These are phyloP conservation scores for Nakaseomyces sp. DNA, from an alignment of 1,139 yeast species.

Conservation along the genomic window DNA sequence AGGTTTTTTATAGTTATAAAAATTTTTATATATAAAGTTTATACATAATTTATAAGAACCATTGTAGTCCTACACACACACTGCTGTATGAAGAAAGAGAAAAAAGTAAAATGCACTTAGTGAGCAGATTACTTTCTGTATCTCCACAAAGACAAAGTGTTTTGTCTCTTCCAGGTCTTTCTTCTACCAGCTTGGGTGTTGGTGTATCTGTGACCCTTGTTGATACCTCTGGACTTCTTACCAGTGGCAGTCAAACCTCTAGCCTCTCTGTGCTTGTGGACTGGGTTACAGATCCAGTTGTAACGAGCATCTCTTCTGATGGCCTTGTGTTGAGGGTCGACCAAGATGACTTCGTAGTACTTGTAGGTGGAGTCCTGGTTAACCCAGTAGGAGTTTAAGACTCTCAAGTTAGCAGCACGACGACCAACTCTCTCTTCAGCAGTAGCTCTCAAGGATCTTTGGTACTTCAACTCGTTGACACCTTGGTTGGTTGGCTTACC, in stretches of 20 bases:
- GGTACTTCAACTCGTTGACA: slow-evolving; percentile 98
- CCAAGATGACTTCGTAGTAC: slow-evolving; percentile 94
- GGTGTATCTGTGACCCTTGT: slow-evolving; percentile 99
- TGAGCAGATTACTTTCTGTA: slow-evolving; percentile 72
- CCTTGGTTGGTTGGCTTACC: slow-evolving; percentile 99
- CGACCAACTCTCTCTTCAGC: slow-evolving; percentile 99
- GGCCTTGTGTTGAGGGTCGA: slow-evolving; percentile 97
- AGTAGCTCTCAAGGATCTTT: slow-evolving; percentile 93
- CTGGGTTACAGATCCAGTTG: slow-evolving; percentile 99
- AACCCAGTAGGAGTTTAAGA: slow-evolving; percentile 98
- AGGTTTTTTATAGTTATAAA: slow-evolving; percentile 1
- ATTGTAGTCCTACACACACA: slow-evolving; percentile 5
- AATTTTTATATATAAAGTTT: not conserved
- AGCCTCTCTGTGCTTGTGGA: slow-evolving; percentile 99
- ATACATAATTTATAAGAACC: not conserved
- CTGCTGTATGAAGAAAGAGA: not conserved
- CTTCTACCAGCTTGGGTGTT: slow-evolving; percentile 97
- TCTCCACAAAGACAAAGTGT: slow-evolving; percentile 99
- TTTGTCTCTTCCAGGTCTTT: slow-evolving; percentile 99
- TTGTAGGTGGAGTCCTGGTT: slow-evolving; percentile 99
- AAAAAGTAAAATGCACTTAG: not conserved
- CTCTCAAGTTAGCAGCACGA: slow-evolving; percentile 98
- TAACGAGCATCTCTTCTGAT: slow-evolving; percentile 97
- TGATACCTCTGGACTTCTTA: slow-evolving; percentile 99
- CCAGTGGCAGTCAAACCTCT: slow-evolving; percentile 99